These are phyloP conservation scores for Aureobasidium sp. DNA, from an alignment of 2,329 filamentous ascomycete species.

Conservation along the genomic window DNA sequence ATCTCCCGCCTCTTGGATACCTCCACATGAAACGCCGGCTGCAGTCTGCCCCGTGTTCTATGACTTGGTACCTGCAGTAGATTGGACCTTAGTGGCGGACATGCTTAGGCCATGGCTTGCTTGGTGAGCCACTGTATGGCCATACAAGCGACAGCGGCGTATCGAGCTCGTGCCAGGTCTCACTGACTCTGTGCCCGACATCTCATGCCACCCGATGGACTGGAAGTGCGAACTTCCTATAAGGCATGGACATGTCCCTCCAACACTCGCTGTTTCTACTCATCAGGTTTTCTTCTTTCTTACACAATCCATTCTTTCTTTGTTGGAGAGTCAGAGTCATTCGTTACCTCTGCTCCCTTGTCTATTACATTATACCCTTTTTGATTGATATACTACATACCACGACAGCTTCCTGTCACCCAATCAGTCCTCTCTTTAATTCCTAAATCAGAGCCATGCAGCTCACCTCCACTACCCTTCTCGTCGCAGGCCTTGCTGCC, in stretches of 20 bases:
- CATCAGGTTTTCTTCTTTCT: slow-evolving; percentile 21
- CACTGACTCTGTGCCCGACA: slow-evolving; percentile 4
- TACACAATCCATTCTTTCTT: slow-evolving; percentile 21
- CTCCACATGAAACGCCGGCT: slow-evolving; percentile 15
- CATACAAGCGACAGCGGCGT: slow-evolving; percentile 7
- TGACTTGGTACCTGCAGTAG: slow-evolving; percentile 15
- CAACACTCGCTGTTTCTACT: slow-evolving; percentile 20
- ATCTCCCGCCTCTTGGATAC: slow-evolving; percentile 6
- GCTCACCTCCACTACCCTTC: slow-evolving; percentile 29
- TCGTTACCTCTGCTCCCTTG: slow-evolving; percentile 36
- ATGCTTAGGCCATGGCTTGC: slow-evolving; percentile 12
- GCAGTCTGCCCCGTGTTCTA: slow-evolving; percentile 10
- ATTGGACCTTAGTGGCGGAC: slow-evolving; percentile 2
- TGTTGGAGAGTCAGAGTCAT: slow-evolving; percentile 36
- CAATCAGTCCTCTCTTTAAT: slow-evolving; percentile 1
- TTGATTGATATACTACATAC: slow-evolving; percentile 20
- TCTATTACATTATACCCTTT: slow-evolving; percentile 18
- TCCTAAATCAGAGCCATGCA: slow-evolving; percentile 21
- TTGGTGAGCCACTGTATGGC: slow-evolving; percentile 3
- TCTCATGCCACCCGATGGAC: neutral
- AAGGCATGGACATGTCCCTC: slow-evolving; percentile 3
- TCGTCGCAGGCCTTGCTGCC: slow-evolving; percentile 41
- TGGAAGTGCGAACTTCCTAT: neutral
- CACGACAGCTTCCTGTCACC: slow-evolving; percentile 16
- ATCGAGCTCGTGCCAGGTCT: slow-evolving; percentile 15